Evolutionary conservation across 805 yeast genomes (phyloP).

Genomic region (Yueomyces sinensis): DNA sequence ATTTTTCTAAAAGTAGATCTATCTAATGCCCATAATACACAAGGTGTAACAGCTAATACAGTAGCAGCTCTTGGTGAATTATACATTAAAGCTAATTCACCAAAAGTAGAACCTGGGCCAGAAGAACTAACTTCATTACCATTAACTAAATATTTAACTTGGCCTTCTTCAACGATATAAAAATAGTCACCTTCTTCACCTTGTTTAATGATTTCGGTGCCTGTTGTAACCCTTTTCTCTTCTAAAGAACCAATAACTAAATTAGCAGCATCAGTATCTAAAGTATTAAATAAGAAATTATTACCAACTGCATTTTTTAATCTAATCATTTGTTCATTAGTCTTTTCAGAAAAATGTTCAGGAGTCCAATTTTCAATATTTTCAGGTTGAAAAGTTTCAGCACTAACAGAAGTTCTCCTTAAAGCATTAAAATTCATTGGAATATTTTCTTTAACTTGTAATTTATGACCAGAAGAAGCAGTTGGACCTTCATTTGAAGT

Average conservation of each 20-base stretch:
- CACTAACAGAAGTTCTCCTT: slow-evolving; percentile 83
- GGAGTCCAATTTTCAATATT: slow-evolving; percentile 69
- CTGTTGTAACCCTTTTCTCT: slow-evolving; percentile 48
- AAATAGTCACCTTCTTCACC: slow-evolving; percentile 12
- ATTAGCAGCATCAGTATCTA: slow-evolving; percentile 64
- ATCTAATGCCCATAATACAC: slow-evolving; percentile 84
- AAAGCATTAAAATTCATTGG: slow-evolving; percentile 60
- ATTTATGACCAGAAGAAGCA: not conserved
- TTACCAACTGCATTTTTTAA: slow-evolving; percentile 59
- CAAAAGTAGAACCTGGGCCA: slow-evolving; percentile 85
- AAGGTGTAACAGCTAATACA: slow-evolving; percentile 57
- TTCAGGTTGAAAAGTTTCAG: slow-evolving; percentile 74
- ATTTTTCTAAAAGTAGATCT: slow-evolving; percentile 87
- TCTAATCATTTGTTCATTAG: slow-evolving; percentile 49
- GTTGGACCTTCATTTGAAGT: not conserved
- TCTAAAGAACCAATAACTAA: slow-evolving; percentile 77
- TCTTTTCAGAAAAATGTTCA: slow-evolving; percentile 38
- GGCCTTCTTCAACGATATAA: slow-evolving; percentile 32
- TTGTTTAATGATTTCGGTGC: slow-evolving; percentile 30
- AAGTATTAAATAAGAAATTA: slow-evolving; percentile 73
- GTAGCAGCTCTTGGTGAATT: slow-evolving; percentile 97
- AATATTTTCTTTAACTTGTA: slow-evolving; percentile 9
- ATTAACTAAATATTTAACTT: slow-evolving; percentile 68
- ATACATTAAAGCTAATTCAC: slow-evolving; percentile 95
- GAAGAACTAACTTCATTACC: slow-evolving; percentile 51